Evolutionary conservation across 2,329 filamentous ascomycete genomes (phyloP), one percentile per base, ranked within the genome.

Genomic region (Sarocladium oryzae): DNA sequence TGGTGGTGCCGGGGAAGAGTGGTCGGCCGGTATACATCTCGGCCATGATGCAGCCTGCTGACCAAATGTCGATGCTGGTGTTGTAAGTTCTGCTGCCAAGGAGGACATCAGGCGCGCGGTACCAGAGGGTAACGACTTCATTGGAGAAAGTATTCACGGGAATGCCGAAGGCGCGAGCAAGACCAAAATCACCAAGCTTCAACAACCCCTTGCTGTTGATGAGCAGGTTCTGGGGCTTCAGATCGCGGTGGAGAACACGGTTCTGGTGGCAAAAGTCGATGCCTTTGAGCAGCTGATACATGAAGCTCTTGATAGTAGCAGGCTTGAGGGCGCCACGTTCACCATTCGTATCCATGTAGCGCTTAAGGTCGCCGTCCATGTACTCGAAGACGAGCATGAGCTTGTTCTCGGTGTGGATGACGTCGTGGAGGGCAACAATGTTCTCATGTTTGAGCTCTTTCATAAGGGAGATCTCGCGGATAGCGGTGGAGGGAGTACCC

Each of bases 1-100:
- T 99, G 33, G 93, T 96, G 2, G 93, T 99, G 53, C 93, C 93
- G 0, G 93, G 93, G 73, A 99, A 99, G 6, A 99, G 79, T 0
- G 93, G 93, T 16, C 93, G 82, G 3, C 93, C 93, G 0, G 92
- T 96, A 69, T 95, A 97, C 90, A 99, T 96, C 71, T 99, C 93
- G 9, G 93, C 93, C 93, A 99, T 97, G 75, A 99, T 99, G 69
- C 93, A 99, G 52, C 93, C 93, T 6, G 93, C 93, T 6, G 89
- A 96, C 93, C 93, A 99, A 66, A 99, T 97, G 64, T 99, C 93
- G 67, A 99, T 97, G 71, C 89, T 95, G n/a, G 93, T 99, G 71
- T 96, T 99, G 74, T 99, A 99, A 20, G 93, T 97, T 57, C 93
- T 78, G 61, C 88, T 93, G 50, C 93, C 93, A 41, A 99, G 80